These are phyloP conservation scores for Fusarium longipes DNA, from an alignment of 2,329 filamentous ascomycete genomes.

Conservation along the genomic window DNA sequence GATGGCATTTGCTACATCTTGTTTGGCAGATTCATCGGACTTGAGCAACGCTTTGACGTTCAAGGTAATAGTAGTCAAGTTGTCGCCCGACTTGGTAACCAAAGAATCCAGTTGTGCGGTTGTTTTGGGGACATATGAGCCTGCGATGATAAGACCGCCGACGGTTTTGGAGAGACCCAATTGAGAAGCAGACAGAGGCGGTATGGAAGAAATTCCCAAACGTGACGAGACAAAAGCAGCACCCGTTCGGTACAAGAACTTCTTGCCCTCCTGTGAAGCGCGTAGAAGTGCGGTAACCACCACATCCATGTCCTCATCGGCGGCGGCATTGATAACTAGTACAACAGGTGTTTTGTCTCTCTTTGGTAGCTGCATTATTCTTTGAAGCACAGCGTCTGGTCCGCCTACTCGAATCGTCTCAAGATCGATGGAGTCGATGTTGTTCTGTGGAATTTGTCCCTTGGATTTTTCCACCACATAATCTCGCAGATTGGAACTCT, in stretches of 20 bases:
- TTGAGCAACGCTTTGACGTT: constrained; percentile 61
- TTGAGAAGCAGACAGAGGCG: constrained; percentile 60
- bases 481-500: constrained; percentile 57
- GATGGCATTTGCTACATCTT: constrained; percentile 49
- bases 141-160: constrained; percentile 66
- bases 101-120: constrained; percentile 64
- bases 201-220: constrained; percentile 62
- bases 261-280: constrained; percentile 48
- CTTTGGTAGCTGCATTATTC: constrained; percentile 50
- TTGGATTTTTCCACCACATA: constrained; percentile 66
- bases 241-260: constrained; percentile 55
- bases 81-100: constrained; percentile 50
- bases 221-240: constrained; percentile 59
- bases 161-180: constrained; percentile 52
- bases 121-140: constrained; percentile 69
- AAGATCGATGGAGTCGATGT: constrained; percentile 58
- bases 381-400: constrained; percentile 54
- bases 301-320: constrained; percentile 66
- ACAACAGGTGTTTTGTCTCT: constrained; percentile 46
- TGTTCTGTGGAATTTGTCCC: constrained; percentile 53
- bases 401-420: constrained; percentile 61
- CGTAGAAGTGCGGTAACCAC: constrained; percentile 61
- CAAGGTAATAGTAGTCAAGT: constrained; percentile 60
- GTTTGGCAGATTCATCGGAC: constrained; percentile 48
- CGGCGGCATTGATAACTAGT: constrained; percentile 64